Percentiles rank a stretch among this genome's conserved stretches.
phyloP scores from a whole-genome alignment of 441 rosid genomes.

The Pelargonium australe region DNA sequence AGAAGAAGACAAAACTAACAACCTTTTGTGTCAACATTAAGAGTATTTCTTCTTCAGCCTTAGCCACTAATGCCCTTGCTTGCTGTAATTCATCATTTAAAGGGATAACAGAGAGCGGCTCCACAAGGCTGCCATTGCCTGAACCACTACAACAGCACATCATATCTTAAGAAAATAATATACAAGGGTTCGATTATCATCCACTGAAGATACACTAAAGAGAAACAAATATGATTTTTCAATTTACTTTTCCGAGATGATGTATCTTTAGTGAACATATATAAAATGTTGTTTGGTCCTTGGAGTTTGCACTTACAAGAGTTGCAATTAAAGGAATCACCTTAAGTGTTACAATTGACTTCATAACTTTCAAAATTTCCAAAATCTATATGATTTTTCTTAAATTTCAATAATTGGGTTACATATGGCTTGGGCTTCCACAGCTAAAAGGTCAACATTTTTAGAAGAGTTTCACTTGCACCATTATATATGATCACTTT shows the following conservation, averaged over 20 bases:
- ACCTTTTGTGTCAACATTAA: constrained; percentile 75
- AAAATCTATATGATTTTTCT: neutral
- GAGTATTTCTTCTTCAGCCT: constrained; percentile 80
- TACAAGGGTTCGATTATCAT: constrained; percentile 14
- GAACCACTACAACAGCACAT: constrained; percentile 63
- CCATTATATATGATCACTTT: too few species aligned
- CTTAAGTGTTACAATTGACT: neutral
- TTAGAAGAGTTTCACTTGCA: too few species aligned
- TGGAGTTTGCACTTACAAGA: neutral
- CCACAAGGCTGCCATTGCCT: constrained; percentile 59
- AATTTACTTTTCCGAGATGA: neutral
- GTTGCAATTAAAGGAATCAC: neutral
- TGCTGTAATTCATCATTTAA: constrained; percentile 78
- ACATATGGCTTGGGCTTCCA: neutral
- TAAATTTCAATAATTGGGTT: neutral
- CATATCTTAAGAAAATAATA: constrained; percentile 29
- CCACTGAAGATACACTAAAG: constrained; percentile 12
- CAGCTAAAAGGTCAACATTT: too few species aligned
- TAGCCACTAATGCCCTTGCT: constrained; percentile 61
- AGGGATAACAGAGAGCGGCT: constrained; percentile 76
- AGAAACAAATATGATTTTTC: constrained; percentile 1
- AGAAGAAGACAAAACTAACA: constrained; percentile 13
- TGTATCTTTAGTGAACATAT: neutral
- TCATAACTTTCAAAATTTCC: neutral
- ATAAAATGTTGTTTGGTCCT: neutral